These are phyloP conservation scores for Tardiomyces digboiensis DNA, from an alignment of 1,139 yeast species.

Conservation along the genomic window DNA sequence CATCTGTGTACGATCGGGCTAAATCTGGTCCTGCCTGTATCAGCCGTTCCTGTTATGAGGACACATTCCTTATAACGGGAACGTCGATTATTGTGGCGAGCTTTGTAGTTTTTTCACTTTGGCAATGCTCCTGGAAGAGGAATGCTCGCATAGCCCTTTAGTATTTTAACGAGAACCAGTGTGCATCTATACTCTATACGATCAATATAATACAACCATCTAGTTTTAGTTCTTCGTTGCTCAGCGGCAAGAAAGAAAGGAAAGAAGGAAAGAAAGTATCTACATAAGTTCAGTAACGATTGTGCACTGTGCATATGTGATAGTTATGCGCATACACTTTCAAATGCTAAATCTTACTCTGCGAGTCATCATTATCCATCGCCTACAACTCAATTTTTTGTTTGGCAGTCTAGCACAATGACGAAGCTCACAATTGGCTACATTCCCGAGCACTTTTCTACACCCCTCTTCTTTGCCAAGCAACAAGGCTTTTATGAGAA, in stretches of 20 bases:
- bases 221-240: no score
- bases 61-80: background rate
- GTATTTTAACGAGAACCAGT: background rate
- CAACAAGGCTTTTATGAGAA: conserved; percentile 45
- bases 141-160: background rate
- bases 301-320: no score
- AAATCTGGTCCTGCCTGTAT: conserved; percentile 6
- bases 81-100: conserved; percentile 5
- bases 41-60: conserved; percentile 6
- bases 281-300: no score
- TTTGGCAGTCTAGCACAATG: no score
- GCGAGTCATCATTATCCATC: no score
- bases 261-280: no score
- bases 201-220: no score
- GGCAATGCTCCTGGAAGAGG: conserved; percentile 5
- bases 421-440: conserved; percentile 49
- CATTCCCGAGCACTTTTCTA: conserved; percentile 87
- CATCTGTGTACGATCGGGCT: conserved; percentile 45
- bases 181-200: no score
- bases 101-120: conserved; percentile 4
- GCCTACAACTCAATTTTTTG: no score
- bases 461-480: conserved; percentile 72
- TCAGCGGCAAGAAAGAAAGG: no score
- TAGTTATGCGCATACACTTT: no score
- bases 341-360: no score